Percentiles rank a stretch among this genome's conserved stretches.
These are phyloP conservation scores for Coleophoma crateriformis DNA, from an alignment of 2,329 filamentous ascomycete species.

Conservation along the genomic window DNA sequence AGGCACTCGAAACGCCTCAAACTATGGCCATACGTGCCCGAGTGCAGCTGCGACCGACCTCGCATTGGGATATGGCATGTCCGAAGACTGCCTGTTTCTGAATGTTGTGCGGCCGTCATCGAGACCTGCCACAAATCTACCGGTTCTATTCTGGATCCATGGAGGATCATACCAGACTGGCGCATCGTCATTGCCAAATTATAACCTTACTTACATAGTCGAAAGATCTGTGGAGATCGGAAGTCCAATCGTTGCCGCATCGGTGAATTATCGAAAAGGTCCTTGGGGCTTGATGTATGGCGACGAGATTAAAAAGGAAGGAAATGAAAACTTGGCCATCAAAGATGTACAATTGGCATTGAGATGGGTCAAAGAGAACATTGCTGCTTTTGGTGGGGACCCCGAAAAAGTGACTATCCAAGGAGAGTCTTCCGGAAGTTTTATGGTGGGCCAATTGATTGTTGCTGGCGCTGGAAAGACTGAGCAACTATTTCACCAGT, in stretches of 20 bases:
- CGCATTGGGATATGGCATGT: neutral
- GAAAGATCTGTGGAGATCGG: slow-evolving; percentile 30
- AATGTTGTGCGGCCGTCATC: slow-evolving; percentile 48
- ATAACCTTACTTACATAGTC: slow-evolving; percentile 52
- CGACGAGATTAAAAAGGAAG: slow-evolving; percentile 41
- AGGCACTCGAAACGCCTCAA: slow-evolving; percentile 7
- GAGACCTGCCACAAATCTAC: slow-evolving; percentile 29
- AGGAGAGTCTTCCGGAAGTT: slow-evolving; percentile 38
- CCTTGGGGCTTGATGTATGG: slow-evolving; percentile 63
- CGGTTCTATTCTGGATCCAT: slow-evolving; percentile 52
- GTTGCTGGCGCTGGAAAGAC: slow-evolving; percentile 33
- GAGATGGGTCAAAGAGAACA: slow-evolving; percentile 53
- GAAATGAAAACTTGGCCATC: slow-evolving; percentile 56
- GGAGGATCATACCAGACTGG: slow-evolving; percentile 12
- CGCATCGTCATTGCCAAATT: slow-evolving; percentile 8
- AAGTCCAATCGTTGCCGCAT: slow-evolving; percentile 37
- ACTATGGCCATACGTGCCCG: slow-evolving; percentile 6
- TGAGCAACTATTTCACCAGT: neutral
- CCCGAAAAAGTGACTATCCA: slow-evolving; percentile 23
- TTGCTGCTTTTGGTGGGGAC: slow-evolving; percentile 33
- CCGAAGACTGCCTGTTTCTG: slow-evolving; percentile 48
- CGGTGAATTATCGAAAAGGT: slow-evolving; percentile 57
- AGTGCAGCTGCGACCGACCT: slow-evolving; percentile 8
- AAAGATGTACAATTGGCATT: slow-evolving; percentile 53
- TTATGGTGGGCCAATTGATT: slow-evolving; percentile 36